A percentile compares a stretch with the other conserved stretches of the same genome.
These are phyloP conservation scores for Colletotrichum zoysiae DNA, from an alignment of 2,329 filamentous ascomycete species.

Conservation along the genomic window DNA sequence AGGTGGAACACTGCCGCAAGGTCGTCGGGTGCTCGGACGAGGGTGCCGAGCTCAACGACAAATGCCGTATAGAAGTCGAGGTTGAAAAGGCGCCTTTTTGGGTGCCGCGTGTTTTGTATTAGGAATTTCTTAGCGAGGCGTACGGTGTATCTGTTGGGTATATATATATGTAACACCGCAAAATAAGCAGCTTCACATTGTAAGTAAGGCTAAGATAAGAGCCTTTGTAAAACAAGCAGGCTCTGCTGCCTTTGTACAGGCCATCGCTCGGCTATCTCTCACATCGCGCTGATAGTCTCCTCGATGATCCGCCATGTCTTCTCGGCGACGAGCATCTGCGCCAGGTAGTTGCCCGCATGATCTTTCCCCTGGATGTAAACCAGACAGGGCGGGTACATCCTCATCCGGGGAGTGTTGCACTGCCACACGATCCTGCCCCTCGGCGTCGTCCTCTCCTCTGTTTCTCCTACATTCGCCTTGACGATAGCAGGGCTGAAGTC, in stretches of 20 bases:
- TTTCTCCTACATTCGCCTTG: neutral
- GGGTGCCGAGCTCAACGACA: slow-evolving; percentile 76
- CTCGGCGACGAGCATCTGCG: slow-evolving; percentile 32
- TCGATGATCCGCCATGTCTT: slow-evolving; percentile 26
- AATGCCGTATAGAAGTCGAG: slow-evolving; percentile 51
- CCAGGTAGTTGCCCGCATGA: slow-evolving; percentile 29
- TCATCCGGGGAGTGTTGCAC: slow-evolving; percentile 31
- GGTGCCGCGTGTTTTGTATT: slow-evolving; percentile 39
- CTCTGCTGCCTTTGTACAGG: neutral
- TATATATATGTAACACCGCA: neutral
- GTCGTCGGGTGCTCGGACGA: slow-evolving; percentile 79
- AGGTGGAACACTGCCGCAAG: slow-evolving; percentile 71
- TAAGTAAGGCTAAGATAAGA: neutral
- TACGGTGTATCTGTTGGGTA: neutral
- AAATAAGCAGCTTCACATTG: neutral
- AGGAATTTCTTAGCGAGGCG: slow-evolving; percentile 5
- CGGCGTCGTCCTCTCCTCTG: slow-evolving; percentile 12
- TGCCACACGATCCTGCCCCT: slow-evolving; percentile 36
- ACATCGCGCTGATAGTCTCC: neutral
- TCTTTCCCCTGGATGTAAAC: slow-evolving; percentile 35
- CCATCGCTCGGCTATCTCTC: neutral
- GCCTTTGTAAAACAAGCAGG: neutral
- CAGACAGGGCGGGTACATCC: slow-evolving; percentile 25
- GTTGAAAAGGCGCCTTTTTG: slow-evolving; percentile 42
- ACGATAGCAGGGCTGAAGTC: slow-evolving; percentile 34